Evolutionary conservation across 2,329 filamentous ascomycete species (phyloP), one percentile per base, ranked within the genome.

Genomic region (Cytospora schulzeri): DNA sequence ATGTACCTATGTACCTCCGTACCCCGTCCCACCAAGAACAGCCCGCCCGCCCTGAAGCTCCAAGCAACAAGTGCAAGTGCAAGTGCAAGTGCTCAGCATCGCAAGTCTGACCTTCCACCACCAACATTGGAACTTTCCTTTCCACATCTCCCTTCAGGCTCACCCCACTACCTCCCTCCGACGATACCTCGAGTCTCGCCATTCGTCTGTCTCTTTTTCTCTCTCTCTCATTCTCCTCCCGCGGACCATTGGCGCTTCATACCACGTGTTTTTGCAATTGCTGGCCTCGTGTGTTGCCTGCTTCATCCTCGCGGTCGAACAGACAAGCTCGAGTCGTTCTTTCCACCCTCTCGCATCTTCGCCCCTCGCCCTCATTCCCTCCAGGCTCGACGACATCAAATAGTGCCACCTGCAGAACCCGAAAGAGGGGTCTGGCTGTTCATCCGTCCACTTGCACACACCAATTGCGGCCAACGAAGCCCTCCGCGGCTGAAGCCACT

Each of bases 281-380:
- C 45, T 48, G 45, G 45, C 45, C 45, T 48, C 45, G n/a, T 35
- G 33, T 45, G 41, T 48, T 48, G 24, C 31, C 50, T 53, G 58
- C 29, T 48, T 45, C 28, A 41, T 61, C 48, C 26, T 51, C 19
- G 48, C 54, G 51, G 56, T 26, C 50, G 41, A 55, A 51, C 57
- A 57, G 63, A 66, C 64, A 66, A 66, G 60, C 64, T 66, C 64
- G 64, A 66, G 61, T 53, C 64, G 53, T 62, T 66, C 64, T 33
- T 66, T 66, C 52, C 29, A 33, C 29, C 51, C 9, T 57, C 41
- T n/a, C 17, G 9, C 45, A 55, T 33, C 50, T 56, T 45, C 41
- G 22, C n/a, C 28, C 28, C 28, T 29, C 31, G 28, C 38, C 59
- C 38, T 55, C 19, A 3, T 24, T 15, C 22, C 45, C 45, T 9